These are phyloP conservation scores for Trametes maxima DNA, from an alignment of 768 basidiomycete genomes.

Conservation along the genomic window DNA sequence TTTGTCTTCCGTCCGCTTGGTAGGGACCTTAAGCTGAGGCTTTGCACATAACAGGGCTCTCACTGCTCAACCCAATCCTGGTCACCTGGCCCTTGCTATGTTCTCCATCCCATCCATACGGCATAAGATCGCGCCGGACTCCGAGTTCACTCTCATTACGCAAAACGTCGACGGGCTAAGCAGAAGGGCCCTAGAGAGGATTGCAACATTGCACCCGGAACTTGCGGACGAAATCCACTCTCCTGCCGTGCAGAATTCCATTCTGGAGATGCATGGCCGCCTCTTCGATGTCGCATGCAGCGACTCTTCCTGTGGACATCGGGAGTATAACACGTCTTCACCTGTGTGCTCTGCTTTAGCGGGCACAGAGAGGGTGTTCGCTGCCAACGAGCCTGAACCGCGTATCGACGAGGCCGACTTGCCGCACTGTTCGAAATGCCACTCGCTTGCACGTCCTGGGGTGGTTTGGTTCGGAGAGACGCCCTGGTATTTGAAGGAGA, in stretches of 20 bases:
- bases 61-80: slow-evolving; percentile 53
- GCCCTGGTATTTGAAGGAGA: slow-evolving; percentile 33
- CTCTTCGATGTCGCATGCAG: slow-evolving; percentile 59
- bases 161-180: slow-evolving; percentile 67
- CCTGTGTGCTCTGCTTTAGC: slow-evolving; percentile 27
- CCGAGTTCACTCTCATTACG: slow-evolving; percentile 54
- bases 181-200: slow-evolving; percentile 39
- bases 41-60: slow-evolving; percentile 41
- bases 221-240: slow-evolving; percentile 7
- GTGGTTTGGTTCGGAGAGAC: slow-evolving; percentile 49
- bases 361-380: slow-evolving; percentile 31
- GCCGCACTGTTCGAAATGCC: slow-evolving; percentile 37
- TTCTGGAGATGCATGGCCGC: slow-evolving; percentile 64
- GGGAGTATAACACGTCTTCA: slow-evolving; percentile 38
- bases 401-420: slow-evolving; percentile 30
- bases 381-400: slow-evolving; percentile 35
- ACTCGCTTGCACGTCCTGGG: slow-evolving; percentile 38
- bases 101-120: slow-evolving; percentile 45
- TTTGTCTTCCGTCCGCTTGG: slow-evolving; percentile 20
- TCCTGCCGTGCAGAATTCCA: slow-evolving; percentile 15
- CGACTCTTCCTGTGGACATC: slow-evolving; percentile 40
- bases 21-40: neutral
- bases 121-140: slow-evolving; percentile 42
- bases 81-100: slow-evolving; percentile 53
- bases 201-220: slow-evolving; percentile 10